Conservation (phyloP, 805 yeast genomes). For the Priceomyces fermenticarens region DNA sequence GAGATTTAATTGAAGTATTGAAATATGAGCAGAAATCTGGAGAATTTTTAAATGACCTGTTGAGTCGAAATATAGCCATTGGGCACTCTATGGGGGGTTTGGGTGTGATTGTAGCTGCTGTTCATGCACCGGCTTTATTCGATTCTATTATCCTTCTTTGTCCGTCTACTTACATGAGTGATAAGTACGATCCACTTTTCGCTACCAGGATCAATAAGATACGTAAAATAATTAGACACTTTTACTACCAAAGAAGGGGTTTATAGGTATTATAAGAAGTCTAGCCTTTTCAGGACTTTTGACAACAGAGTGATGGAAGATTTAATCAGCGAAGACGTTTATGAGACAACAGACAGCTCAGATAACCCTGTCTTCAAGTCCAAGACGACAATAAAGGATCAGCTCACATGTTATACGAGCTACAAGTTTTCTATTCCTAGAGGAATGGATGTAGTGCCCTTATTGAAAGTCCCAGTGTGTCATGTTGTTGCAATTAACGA, state of each 20-base stretch:
- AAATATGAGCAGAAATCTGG: conserved; percentile 36
- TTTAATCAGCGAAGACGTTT: conserved; percentile 41
- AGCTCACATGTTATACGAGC: conserved; percentile 49
- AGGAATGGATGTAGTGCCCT: conserved; percentile 31
- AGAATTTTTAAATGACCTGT: conserved; percentile 27
- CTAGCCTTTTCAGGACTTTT: conserved; percentile 44
- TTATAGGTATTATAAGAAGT: conserved; percentile 35
- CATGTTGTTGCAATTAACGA: conserved; percentile 52
- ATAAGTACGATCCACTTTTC: conserved; percentile 12
- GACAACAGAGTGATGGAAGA: conserved; percentile 44
- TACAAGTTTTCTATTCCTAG: conserved; percentile 31
- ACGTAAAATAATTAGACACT: conserved; percentile 24
- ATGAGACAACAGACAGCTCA: conserved; percentile 31
- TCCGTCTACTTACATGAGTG: conserved; percentile 47
- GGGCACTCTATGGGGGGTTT: conserved; percentile 82
- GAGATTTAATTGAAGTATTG: conserved; percentile 50
- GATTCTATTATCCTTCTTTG: conserved; percentile 57
- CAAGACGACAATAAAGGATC: conserved; percentile 36
- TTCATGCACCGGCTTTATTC: conserved; percentile 51
- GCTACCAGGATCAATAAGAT: conserved; percentile 22
- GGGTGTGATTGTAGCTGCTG: conserved; percentile 46
- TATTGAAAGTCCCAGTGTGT: conserved; percentile 45
- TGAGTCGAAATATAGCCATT: conserved; percentile 43
- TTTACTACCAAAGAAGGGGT: conserved; percentile 47
- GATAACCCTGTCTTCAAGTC: conserved; percentile 36